Evolutionary conservation across 2,329 filamentous ascomycete genomes (phyloP), one percentile per base, ranked within the genome.

Genomic region (Plenodomus tracheiphilus): DNA sequence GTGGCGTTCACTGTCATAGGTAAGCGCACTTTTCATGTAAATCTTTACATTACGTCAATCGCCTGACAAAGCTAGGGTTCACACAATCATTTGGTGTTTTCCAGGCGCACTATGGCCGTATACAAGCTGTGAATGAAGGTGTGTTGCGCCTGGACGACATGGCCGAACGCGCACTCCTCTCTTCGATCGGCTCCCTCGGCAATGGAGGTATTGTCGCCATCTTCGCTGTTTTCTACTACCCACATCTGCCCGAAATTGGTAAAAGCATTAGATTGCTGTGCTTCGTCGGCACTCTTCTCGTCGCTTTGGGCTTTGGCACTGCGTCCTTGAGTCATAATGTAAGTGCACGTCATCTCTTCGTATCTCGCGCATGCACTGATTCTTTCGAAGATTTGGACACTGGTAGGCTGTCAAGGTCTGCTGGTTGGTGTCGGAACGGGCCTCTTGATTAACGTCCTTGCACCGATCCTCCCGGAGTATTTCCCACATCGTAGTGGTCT

Each of bases 391-490:
- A 17, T 61, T 8, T 75, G 72, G 72, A 74, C 77, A 11, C 68
- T 79, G 3, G 53, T 79, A 15, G 59, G 75, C 3, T 76, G 74
- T 2, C 76, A 79, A 58, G 76, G 76, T 1, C 55, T 78, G 10
- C 53, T 78, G 11, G 70, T 73, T 36, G 76, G 77, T 7, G 39
- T 76, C 16, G 76, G 76, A n/a, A 72, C 71, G 57, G 77, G 74
- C 10, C 61, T 79, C 32, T 48, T 78, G 18, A 75, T 76, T 46
- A 77, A 75, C 43, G 72, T 75, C 8, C 67, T 80, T 21, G 59
- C 79, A 2, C 73, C 71, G 13, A 74, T 77, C 2, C 75, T 77
- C 9, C 77, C 78, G 0, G 78, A 80, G 57, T 81, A 79, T 54
- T 81, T 80, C 51, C 73, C 68, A 28, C 69, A 66, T n/a, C 75